phyloP scores from a whole-genome alignment of 2,329 filamentous ascomycete species.

The Neofusicoccum sp. region DNA sequence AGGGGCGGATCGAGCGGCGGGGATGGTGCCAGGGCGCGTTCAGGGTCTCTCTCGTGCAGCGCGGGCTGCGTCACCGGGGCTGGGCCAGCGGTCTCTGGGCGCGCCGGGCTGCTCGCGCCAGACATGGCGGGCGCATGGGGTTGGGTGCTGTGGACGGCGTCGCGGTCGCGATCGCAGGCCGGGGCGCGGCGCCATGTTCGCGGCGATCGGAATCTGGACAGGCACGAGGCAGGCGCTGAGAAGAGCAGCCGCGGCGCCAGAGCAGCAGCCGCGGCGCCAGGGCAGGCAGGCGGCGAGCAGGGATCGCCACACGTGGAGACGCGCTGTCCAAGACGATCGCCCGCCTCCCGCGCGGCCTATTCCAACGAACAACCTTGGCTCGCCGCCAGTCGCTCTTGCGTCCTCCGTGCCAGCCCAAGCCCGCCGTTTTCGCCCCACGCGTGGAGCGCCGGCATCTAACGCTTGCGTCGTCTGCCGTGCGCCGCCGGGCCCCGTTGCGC shows the following conservation, averaged over 20 bases:
- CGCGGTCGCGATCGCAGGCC: not conserved
- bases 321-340: too few species aligned
- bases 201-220: not conserved
- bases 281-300: too few species aligned
- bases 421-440: not conserved
- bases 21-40: not conserved
- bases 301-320: too few species aligned
- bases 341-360: too few species aligned
- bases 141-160: not conserved
- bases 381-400: too few species aligned
- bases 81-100: not conserved
- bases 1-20: not conserved
- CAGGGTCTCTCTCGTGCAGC: not conserved
- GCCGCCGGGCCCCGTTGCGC: not conserved
- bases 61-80: not conserved
- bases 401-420: too few species aligned
- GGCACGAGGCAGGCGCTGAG: not conserved
- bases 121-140: not conserved
- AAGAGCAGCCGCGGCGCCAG: too few species aligned
- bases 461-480: not conserved
- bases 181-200: not conserved
- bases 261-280: too few species aligned
- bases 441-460: constrained; percentile 1
- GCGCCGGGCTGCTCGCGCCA: not conserved
- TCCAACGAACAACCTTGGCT: too few species aligned